Conservation (phyloP, 768 basidiomycete genomes). For the Mycena galericulata region DNA sequence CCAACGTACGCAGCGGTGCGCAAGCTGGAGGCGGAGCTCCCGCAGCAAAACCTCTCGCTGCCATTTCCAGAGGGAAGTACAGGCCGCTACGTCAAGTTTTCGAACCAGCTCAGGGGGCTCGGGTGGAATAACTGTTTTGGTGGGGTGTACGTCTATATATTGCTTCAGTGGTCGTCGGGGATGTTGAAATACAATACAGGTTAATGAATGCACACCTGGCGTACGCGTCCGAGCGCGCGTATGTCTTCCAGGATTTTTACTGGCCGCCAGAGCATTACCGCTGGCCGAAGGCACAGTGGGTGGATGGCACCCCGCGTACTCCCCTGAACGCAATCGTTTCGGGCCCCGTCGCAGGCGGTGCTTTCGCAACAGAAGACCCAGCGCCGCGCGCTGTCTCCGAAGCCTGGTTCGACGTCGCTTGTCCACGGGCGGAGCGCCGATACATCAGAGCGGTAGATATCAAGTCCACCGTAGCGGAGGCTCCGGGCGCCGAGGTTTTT, state of each 20-base stretch:
- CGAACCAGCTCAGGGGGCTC: slow-evolving; percentile 51
- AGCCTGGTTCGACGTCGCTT: slow-evolving; percentile 58
- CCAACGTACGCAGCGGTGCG: too few relatives aligned
- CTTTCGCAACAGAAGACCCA: slow-evolving; percentile 52
- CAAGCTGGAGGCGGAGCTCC: too few relatives aligned
- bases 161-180: too few relatives aligned
- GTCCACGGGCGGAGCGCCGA: slow-evolving; percentile 52
- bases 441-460: slow-evolving; percentile 54
- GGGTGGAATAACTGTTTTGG: slow-evolving; percentile 68
- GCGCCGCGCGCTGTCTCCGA: slow-evolving; percentile 60
- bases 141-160: slow-evolving; percentile 55
- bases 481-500: slow-evolving; percentile 51
- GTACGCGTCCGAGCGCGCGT: slow-evolving; percentile 59
- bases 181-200: too few relatives aligned
- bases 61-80: too few relatives aligned
- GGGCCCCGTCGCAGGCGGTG: slow-evolving; percentile 58
- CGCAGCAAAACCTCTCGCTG: too few relatives aligned
- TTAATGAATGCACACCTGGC: slow-evolving; percentile 65
- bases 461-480: slow-evolving; percentile 48
- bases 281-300: slow-evolving; percentile 43
- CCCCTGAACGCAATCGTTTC: slow-evolving; percentile 56
- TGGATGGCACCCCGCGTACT: slow-evolving; percentile 42
- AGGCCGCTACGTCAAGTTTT: slow-evolving; percentile 63
- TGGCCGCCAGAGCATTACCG: slow-evolving; percentile 59
- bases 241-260: slow-evolving; percentile 60